A percentile compares a stretch with the other conserved stretches of the same genome.
Evolutionary conservation across 371 early-diverging fungal species (phyloP).

Genomic region (Scutellospora calospora): DNA sequence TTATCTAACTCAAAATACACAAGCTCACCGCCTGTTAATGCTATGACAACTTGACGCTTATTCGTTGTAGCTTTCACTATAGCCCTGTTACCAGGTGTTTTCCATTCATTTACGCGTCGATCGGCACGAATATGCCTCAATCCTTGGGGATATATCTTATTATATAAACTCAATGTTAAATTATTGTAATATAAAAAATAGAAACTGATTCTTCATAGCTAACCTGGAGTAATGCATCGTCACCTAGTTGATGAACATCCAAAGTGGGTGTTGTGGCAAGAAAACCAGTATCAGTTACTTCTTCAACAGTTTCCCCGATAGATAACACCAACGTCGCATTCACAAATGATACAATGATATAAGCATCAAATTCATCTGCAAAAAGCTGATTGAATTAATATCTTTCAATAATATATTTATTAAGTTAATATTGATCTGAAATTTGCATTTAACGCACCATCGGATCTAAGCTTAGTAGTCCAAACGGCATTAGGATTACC

Average conservation of each 20-base stretch:
- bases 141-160: slow-evolving; percentile 78
- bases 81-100: slow-evolving; percentile 75
- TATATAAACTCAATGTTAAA: not conserved
- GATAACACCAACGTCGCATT: slow-evolving; percentile 93
- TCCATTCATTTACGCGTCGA: slow-evolving; percentile 94
- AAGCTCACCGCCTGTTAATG: slow-evolving; percentile 84
- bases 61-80: slow-evolving; percentile 87
- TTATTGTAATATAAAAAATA: not conserved
- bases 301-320: slow-evolving; percentile 96
- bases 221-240: slow-evolving; percentile 92
- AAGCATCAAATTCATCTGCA: slow-evolving; percentile 75
- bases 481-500: slow-evolving; percentile 95
- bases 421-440: not conserved
- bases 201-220: not conserved
- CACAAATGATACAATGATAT: slow-evolving; percentile 93
- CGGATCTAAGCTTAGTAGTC: slow-evolving; percentile 81
- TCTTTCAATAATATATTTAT: not conserved
- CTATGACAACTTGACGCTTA: slow-evolving; percentile 83
- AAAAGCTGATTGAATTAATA: not conserved
- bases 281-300: slow-evolving; percentile 92
- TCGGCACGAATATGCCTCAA: slow-evolving; percentile 90
- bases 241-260: slow-evolving; percentile 85
- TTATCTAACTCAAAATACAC: slow-evolving; percentile 95
- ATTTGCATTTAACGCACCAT: slow-evolving; percentile 48
- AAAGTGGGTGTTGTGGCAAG: slow-evolving; percentile 83